Base-by-base conservation (phyloP, 352 stramenopile genomes). In the Globisporangium polare region DNA sequence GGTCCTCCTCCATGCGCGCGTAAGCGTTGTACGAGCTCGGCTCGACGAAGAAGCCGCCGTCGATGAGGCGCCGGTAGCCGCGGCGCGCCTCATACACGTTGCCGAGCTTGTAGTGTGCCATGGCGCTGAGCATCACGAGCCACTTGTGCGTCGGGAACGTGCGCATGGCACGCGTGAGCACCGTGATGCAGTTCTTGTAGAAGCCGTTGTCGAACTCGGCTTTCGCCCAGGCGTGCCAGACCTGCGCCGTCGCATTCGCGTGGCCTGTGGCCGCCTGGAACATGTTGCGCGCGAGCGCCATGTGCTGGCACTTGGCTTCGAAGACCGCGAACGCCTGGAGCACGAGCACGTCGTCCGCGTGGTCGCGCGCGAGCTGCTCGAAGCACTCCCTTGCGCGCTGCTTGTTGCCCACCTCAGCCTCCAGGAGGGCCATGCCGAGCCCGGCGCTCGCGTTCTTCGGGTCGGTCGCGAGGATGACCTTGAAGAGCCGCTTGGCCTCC, bases 151-250 rank as follows among this genome's bases (percentile, higher is more conserved):
- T 90, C 43, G 86, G 84, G 53, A 90, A 92, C 20, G 66, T 67
- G 37, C 73, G 63, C 71, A 90, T 84, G 5, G 75, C 83, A 33
- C 74, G 77, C 33, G 78, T 65, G 18, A 94, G 69, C 35, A 95
- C 83, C 17, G 73, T 78, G n/a, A 93, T 57, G 17, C 77, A 65
- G 62, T 92, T 89, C 55, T 86, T 82, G 70, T 85, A 94, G 29
- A 89, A 64, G 22, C 86, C 86, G 52, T 73, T 73, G 45, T 92
- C 81, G 49, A 76, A 95, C 66, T 95, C 86, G 47, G 84, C 80
- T 65, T 95, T 90, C 26, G 80, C 86, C 84, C 84, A 95, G 45
- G 86, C 86, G 57, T 95, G 86, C 80, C 83, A 95, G 17, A 95
- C 84, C 66, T 95, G 82, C 26, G 75, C 80, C 2, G 78, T 89